A percentile compares a stretch with the other conserved stretches of the same genome.
These are phyloP conservation scores for Leccinum rimulosum DNA, from an alignment of 768 basidiomycete species.

Conservation along the genomic window DNA sequence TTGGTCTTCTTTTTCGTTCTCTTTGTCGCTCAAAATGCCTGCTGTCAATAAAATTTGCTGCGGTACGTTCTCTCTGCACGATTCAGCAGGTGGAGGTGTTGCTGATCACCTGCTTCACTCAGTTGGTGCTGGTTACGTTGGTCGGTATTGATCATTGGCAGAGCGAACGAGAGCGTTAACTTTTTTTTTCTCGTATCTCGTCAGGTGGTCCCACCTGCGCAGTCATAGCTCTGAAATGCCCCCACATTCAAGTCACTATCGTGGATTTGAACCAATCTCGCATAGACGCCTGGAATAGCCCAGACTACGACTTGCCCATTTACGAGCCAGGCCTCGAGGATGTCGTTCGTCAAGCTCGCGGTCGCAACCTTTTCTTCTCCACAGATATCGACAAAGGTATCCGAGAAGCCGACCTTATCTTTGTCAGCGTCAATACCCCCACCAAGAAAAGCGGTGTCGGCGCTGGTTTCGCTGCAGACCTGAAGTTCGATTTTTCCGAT, in stretches of 20 bases:
- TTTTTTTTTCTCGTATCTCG: constrained; percentile 11
- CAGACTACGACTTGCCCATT: constrained; percentile 84
- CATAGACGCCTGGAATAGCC: constrained; percentile 95
- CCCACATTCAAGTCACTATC: constrained; percentile 92
- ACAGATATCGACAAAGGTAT: constrained; percentile 94
- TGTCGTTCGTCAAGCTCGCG: constrained; percentile 84
- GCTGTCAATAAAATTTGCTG: constrained; percentile 83
- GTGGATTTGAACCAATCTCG: constrained; percentile 95
- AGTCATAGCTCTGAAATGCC: constrained; percentile 91
- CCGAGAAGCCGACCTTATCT: constrained; percentile 94
- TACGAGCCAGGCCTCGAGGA: constrained; percentile 96
- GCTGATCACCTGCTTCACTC: constrained; percentile 8
- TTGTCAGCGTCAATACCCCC: constrained; percentile 97
- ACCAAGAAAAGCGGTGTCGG: constrained; percentile 98
- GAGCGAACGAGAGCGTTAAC: constrained; percentile 8
- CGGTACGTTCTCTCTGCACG: constrained; percentile 51
- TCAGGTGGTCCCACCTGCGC: constrained; percentile 93
- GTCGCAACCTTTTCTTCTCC: constrained; percentile 95
- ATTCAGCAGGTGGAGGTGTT: neutral
- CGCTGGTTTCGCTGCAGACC: constrained; percentile 96
- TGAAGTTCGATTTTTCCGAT: constrained; percentile 66
- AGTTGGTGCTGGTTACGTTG: constrained; percentile 94
- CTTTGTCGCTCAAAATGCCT: constrained; percentile 27
- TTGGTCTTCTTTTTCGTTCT: neutral
- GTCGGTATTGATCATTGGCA: constrained; percentile 41